Conservation (phyloP, 805 yeast species). For the Yarrowia deformans region DNA sequence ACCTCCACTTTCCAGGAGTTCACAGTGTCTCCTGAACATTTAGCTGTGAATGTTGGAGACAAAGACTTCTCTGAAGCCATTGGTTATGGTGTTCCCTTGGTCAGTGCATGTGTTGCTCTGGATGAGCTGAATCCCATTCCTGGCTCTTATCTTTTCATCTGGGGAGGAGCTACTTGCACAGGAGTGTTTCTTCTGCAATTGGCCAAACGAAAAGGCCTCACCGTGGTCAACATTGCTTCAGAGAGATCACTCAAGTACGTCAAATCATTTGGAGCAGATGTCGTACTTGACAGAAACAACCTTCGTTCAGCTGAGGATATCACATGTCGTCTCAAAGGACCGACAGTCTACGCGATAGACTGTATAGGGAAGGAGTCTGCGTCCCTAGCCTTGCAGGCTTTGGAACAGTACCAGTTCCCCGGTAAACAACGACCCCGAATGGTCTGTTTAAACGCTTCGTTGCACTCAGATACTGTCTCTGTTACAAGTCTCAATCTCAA, state of each 20-base stretch:
- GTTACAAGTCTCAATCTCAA: not conserved
- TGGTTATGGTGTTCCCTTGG: slow-evolving; percentile 1
- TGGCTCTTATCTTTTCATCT: not conserved
- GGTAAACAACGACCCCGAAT: not conserved
- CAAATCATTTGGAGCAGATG: slow-evolving; percentile 24
- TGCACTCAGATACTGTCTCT: not conserved
- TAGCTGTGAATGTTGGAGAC: not conserved
- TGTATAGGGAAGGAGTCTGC: not conserved
- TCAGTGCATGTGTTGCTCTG: not conserved
- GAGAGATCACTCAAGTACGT: not conserved
- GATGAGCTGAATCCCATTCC: not conserved
- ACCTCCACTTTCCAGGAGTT: slow-evolving; percentile 23
- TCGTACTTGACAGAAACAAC: not conserved
- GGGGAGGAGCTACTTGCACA: slow-evolving; percentile 33
- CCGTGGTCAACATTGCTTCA: not conserved
- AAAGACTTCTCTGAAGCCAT: not conserved
- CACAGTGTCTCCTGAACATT: not conserved
- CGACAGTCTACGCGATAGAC: not conserved
- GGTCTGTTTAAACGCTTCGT: not conserved
- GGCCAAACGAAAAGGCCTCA: slow-evolving; percentile 10
- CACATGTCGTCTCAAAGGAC: not conserved
- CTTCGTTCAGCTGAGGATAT: not conserved
- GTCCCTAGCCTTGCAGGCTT: not conserved
- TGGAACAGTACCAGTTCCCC: not conserved
- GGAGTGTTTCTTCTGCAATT: slow-evolving; percentile 20